Evolutionary conservation across 495 filamentous ascomycete species (phyloP), one percentile per base, ranked within the genome.

Genomic region (Penicillium maclennaniae): DNA sequence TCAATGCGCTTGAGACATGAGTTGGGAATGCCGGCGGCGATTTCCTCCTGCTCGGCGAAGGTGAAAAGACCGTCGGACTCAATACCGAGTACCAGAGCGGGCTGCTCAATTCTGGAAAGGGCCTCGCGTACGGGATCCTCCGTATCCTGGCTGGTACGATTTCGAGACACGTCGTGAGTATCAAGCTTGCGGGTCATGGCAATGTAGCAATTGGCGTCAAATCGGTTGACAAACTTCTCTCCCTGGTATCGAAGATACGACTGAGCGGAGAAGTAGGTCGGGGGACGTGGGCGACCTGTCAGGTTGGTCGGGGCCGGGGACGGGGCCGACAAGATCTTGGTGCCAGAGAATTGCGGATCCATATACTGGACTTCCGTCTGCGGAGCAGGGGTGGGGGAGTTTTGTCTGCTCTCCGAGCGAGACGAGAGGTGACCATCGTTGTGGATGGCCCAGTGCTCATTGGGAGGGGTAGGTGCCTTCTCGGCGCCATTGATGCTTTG

Each of bases 151-250:
- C 58, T 68, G 37, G 72, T 68, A 17, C 91, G 84, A 56, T 84
- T 78, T 20, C 91, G 81, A 19, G 89, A 91, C 25, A 98, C 82
- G 65, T 98, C 93, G 66, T 98, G 93, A 3, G 93, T 98, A 63
- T 98, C 93, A n/a, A 98, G 84, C 70, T 98, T 98, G 53, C 93
- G 88, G 6, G 93, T 97, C 68, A 97, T 96, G 54, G 93, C 91
- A 51, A 98, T 97, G 72, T 98, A 98, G 74, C 93, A 97, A 66
- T 98, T 98, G 56, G 89, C 87, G 70, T 98, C 93, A 65, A 97
- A 98, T 7, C 93, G 86, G 63, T 89, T 91, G 55, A 97, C 92
- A 65, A 98, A 98, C 69, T 98, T 98, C 49, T 86, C 81, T 39
- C 89, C 92, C 72, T 98, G 93, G 70, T 98, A 98, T n/a, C 93